Conservation (phyloP, 176 grass and related monocot genomes). For the Cocos nucifera region DNA sequence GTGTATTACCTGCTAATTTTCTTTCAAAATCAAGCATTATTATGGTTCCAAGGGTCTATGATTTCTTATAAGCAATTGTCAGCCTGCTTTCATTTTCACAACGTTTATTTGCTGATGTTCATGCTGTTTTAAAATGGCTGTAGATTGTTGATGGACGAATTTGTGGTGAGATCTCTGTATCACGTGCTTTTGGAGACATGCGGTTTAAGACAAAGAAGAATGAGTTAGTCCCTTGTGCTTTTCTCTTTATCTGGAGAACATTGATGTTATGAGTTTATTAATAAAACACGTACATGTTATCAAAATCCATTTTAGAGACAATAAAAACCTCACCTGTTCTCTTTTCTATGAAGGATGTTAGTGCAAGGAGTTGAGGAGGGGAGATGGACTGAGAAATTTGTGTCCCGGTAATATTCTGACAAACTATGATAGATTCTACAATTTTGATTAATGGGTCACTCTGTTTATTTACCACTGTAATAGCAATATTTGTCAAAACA, state of each 20-base stretch:
- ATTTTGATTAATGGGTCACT: too few relatives aligned
- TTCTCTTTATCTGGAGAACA: conserved; percentile 13
- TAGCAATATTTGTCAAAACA: too few relatives aligned
- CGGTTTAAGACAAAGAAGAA: conserved; percentile 80
- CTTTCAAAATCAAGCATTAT: too few relatives aligned
- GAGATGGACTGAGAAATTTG: conserved; percentile 83
- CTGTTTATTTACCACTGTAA: too few relatives aligned
- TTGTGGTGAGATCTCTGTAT: conserved; percentile 95
- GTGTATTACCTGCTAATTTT: too few relatives aligned
- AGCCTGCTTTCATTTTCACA: too few relatives aligned
- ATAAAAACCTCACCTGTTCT: too few relatives aligned
- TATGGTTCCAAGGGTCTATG: too few relatives aligned
- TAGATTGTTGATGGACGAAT: conserved; percentile 96
- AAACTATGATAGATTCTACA: too few relatives aligned
- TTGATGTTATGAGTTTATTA: neutral
- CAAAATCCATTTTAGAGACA: too few relatives aligned
- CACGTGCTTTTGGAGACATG: conserved; percentile 94
- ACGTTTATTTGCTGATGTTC: neutral
- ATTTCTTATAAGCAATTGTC: too few relatives aligned
- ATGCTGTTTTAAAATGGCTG: conserved; percentile 17
- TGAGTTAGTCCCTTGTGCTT: conserved; percentile 63
- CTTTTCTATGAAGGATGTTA: conserved; percentile 60
- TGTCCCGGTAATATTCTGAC: conserved; percentile 43
- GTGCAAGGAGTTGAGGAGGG: conserved; percentile 72
- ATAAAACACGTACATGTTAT: too few relatives aligned